phyloP scores from a whole-genome alignment of 1,139 yeast genomes.

The Kluyveromyces sp. region DNA sequence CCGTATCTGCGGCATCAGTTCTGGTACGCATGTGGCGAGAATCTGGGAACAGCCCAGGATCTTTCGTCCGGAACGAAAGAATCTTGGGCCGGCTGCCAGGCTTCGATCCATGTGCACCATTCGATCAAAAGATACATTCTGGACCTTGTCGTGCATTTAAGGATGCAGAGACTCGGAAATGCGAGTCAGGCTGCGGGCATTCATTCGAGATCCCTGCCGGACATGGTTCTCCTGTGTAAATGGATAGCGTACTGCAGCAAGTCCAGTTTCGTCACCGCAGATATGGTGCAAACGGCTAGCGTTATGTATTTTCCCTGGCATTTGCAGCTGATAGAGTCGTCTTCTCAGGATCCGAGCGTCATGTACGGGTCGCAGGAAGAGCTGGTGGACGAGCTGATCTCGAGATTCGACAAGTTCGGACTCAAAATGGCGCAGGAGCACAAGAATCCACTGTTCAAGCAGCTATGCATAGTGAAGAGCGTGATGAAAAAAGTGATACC shows the following conservation, averaged over 20 bases:
- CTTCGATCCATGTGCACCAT: constrained; percentile 18
- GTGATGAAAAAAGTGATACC: constrained; percentile 28
- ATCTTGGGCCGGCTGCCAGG: not conserved
- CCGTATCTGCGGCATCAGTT: constrained; percentile 22
- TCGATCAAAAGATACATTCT: constrained; percentile 27
- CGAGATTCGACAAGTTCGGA: constrained; percentile 19
- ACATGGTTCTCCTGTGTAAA: constrained; percentile 21
- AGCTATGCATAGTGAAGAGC: constrained; percentile 25
- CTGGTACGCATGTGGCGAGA: constrained; percentile 19
- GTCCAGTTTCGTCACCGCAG: constrained; percentile 25
- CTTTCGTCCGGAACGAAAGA: not conserved
- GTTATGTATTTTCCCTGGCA: constrained; percentile 30
- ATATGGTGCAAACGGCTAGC: constrained; percentile 25
- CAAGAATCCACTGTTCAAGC: constrained; percentile 25
- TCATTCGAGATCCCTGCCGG: constrained; percentile 21
- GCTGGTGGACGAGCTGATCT: constrained; percentile 25
- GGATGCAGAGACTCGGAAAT: constrained; percentile 29
- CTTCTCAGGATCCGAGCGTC: constrained; percentile 24
- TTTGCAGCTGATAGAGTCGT: constrained; percentile 19
- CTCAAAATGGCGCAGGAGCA: constrained; percentile 15
- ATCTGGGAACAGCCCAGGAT: not conserved
- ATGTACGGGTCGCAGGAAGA: constrained; percentile 28
- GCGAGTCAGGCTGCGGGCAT: constrained; percentile 31
- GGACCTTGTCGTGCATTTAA: constrained; percentile 29
- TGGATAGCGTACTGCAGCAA: constrained; percentile 12